phyloP scores from a whole-genome alignment of 345 rosid species.

The Citrus reticulata region DNA sequence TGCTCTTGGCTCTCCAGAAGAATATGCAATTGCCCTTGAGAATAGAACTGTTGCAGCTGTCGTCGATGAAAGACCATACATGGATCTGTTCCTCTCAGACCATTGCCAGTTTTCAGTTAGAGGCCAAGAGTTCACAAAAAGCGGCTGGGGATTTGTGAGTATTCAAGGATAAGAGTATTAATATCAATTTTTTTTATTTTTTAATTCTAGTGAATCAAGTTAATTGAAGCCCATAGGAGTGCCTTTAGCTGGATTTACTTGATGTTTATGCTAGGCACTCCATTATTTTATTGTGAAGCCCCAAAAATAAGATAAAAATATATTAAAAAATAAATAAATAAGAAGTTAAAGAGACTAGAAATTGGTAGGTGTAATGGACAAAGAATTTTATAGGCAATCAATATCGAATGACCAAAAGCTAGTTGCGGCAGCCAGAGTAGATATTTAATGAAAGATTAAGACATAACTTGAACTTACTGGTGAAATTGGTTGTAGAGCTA shows the following conservation, averaged over 20 bases:
- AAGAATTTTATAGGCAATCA: background rate
- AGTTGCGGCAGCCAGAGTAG: background rate
- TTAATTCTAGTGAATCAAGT: background rate
- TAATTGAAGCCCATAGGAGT: background rate
- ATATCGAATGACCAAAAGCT: background rate
- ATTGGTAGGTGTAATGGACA: background rate
- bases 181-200: background rate
- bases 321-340: background rate
- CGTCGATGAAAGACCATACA: slow-evolving; percentile 73
- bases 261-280: background rate
- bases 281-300: too few species aligned
- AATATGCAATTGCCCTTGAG: slow-evolving; percentile 60
- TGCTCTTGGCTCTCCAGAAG: slow-evolving; percentile 78
- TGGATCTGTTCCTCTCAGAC: slow-evolving; percentile 71
- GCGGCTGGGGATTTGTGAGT: slow-evolving; percentile 97
- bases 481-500: background rate
- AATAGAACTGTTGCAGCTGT: slow-evolving; percentile 79
- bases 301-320: too few species aligned
- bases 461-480: background rate
- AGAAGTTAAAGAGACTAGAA: background rate
- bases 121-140: slow-evolving; percentile 80
- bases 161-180: slow-evolving; percentile 6
- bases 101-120: slow-evolving; percentile 66
- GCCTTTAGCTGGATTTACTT: background rate
- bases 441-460: background rate